Percentiles rank a stretch among this genome's conserved stretches.
phyloP scores from a whole-genome alignment of 306 rosid species.

The Glycine soja region DNA sequence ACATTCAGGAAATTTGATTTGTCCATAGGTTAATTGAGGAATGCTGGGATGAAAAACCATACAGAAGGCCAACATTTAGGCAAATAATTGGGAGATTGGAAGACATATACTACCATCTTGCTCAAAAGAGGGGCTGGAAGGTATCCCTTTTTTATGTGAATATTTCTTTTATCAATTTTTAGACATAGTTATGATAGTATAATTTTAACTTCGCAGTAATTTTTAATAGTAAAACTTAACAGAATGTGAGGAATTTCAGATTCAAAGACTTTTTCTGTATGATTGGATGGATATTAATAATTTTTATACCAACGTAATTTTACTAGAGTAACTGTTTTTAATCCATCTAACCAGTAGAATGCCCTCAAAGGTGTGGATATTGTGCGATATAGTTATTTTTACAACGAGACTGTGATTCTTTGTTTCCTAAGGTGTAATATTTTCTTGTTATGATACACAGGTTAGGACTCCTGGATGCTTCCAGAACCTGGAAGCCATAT shows the following conservation, averaged over 20 bases:
- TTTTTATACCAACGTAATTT: too few relatives aligned
- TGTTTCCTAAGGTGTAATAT: too few relatives aligned
- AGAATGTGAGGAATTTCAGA: not conserved
- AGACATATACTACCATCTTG: slow-evolving; percentile 41
- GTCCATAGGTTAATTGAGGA: slow-evolving; percentile 56
- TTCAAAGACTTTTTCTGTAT: slow-evolving; percentile 5
- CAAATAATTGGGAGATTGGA: slow-evolving; percentile 58
- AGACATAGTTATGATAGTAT: not conserved
- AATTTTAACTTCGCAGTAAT: slow-evolving; percentile 18
- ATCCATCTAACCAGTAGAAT: too few relatives aligned
- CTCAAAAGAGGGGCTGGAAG: slow-evolving; percentile 52
- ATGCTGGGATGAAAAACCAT: slow-evolving; percentile 58
- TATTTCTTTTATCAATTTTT: slow-evolving; percentile 9
- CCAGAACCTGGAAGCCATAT: slow-evolving; percentile 39
- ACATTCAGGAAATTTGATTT: slow-evolving; percentile 28
- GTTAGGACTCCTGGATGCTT: slow-evolving; percentile 45
- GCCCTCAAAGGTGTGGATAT: too few relatives aligned
- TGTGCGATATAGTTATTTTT: too few relatives aligned
- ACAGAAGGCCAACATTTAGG: slow-evolving; percentile 59
- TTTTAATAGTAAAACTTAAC: not conserved
- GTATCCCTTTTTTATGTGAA: slow-evolving; percentile 39
- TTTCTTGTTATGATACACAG: slow-evolving; percentile 37
- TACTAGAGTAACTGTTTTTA: too few relatives aligned
- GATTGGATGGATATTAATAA: not conserved
- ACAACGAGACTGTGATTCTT: too few relatives aligned